Conservation (phyloP, 2,329 filamentous ascomycete species). For the Penicillium frequentans region DNA sequence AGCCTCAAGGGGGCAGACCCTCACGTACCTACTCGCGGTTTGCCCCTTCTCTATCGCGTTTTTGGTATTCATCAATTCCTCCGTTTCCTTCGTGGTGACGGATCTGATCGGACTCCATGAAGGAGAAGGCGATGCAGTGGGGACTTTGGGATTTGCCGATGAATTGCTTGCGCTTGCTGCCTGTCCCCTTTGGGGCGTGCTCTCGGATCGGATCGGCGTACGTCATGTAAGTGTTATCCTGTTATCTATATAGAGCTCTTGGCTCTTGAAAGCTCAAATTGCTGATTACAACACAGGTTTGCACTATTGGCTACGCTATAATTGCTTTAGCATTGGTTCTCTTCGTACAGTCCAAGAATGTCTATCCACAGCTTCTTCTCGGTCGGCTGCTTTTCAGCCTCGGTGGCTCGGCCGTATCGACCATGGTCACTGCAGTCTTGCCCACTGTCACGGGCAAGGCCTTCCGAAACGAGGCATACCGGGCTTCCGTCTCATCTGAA, state of each 20-base stretch:
- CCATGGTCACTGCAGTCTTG: slow-evolving; percentile 95
- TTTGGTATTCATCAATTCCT: slow-evolving; percentile 65
- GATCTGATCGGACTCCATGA: slow-evolving; percentile 59
- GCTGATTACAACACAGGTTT: slow-evolving; percentile 38
- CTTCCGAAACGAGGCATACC: slow-evolving; percentile 42
- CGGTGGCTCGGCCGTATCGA: slow-evolving; percentile 89
- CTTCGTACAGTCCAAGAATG: slow-evolving; percentile 81
- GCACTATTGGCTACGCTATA: slow-evolving; percentile 75
- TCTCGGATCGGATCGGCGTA: slow-evolving; percentile 51
- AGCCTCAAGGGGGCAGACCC: slow-evolving; percentile 57
- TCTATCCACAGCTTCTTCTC: slow-evolving; percentile 85
- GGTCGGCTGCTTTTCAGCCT: slow-evolving; percentile 85
- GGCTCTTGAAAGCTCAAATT: background rate
- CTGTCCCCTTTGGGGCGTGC: slow-evolving; percentile 51
- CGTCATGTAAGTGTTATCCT: slow-evolving; percentile 40
- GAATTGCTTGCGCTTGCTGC: slow-evolving; percentile 49
- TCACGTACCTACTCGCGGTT: slow-evolving; percentile 61
- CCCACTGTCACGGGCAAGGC: slow-evolving; percentile 62
- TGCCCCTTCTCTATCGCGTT: slow-evolving; percentile 67
- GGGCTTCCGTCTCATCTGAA: slow-evolving; percentile 59
- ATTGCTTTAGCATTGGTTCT: slow-evolving; percentile 74
- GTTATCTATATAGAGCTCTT: background rate
- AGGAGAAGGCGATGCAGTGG: slow-evolving; percentile 61
- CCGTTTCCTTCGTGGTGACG: slow-evolving; percentile 64
- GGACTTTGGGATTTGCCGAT: slow-evolving; percentile 53